phyloP scores from a whole-genome alignment of 192 early-diverging fungal species.

The Gigaspora rosea region DNA sequence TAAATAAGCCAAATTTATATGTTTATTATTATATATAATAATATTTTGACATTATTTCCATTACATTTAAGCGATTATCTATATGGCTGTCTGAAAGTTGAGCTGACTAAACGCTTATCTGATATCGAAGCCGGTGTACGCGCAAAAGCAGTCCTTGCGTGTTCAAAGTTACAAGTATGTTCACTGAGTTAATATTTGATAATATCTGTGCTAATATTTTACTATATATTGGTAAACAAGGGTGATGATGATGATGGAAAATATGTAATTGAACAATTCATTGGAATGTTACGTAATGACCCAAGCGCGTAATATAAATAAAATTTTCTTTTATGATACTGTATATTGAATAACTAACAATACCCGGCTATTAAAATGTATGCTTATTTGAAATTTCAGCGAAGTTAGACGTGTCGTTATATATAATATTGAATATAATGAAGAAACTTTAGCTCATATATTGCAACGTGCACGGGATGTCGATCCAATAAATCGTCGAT shows the following conservation, averaged over 20 bases:
- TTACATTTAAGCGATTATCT: slow-evolving; percentile 63
- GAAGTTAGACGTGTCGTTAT: slow-evolving; percentile 84
- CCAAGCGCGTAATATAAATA: slow-evolving; percentile 62
- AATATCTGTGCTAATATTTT: background rate
- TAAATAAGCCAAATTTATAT: background rate
- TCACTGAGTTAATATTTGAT: slow-evolving; percentile 21
- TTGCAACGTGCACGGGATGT: slow-evolving; percentile 78
- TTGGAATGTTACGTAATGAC: slow-evolving; percentile 71
- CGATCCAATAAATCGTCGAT: slow-evolving; percentile 72
- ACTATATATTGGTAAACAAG: slow-evolving; percentile 15
- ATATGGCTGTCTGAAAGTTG: slow-evolving; percentile 66
- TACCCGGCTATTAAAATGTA: slow-evolving; percentile 6
- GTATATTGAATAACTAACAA: background rate
- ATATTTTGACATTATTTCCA: background rate
- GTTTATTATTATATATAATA: background rate
- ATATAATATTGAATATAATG: slow-evolving; percentile 68
- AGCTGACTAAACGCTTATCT: slow-evolving; percentile 68
- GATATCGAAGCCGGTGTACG: slow-evolving; percentile 84
- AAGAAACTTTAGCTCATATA: slow-evolving; percentile 65
- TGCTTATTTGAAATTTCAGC: slow-evolving; percentile 38
- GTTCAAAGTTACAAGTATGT: slow-evolving; percentile 73
- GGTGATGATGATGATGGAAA: slow-evolving; percentile 45
- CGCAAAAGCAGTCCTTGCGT: slow-evolving; percentile 74
- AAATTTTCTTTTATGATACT: background rate
- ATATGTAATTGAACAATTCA: slow-evolving; percentile 62